Evolutionary conservation across 106 monocot species (phyloP).

Genomic region (Allium cepa): DNA sequence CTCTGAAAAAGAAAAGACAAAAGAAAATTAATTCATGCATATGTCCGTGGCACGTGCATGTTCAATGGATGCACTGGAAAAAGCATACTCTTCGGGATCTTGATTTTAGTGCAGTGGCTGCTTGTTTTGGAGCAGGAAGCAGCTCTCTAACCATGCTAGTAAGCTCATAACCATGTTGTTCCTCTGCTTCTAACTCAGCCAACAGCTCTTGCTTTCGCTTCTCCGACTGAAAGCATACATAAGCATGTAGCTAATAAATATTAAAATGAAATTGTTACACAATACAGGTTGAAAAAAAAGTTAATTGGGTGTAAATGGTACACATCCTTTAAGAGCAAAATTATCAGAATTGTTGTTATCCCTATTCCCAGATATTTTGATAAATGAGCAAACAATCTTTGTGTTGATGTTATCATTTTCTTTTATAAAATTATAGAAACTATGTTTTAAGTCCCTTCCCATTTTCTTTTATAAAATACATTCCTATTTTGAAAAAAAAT

Average conservation of each 20-base stretch:
- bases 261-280: background rate
- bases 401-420: too few relatives aligned
- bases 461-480: too few relatives aligned
- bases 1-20: constrained; percentile 23
- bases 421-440: too few relatives aligned
- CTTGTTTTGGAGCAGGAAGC: constrained; percentile 50
- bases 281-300: background rate
- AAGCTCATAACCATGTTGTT: constrained; percentile 78
- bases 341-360: too few relatives aligned
- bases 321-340: too few relatives aligned
- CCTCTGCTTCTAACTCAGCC: constrained; percentile 82
- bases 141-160: constrained; percentile 62
- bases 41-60: background rate
- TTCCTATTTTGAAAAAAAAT: too few relatives aligned
- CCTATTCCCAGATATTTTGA: too few relatives aligned
- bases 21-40: background rate
- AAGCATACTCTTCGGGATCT: constrained; percentile 47
- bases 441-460: too few relatives aligned
- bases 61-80: background rate
- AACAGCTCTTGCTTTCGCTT: constrained; percentile 84
- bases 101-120: constrained; percentile 22
- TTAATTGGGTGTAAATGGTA: too few relatives aligned
- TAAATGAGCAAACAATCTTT: too few relatives aligned
- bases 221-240: constrained; percentile 52
- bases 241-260: background rate